A percentile compares a stretch with the other conserved stretches of the same genome.
phyloP scores from a whole-genome alignment of 495 filamentous ascomycete genomes.

The Penicillium alfredii region DNA sequence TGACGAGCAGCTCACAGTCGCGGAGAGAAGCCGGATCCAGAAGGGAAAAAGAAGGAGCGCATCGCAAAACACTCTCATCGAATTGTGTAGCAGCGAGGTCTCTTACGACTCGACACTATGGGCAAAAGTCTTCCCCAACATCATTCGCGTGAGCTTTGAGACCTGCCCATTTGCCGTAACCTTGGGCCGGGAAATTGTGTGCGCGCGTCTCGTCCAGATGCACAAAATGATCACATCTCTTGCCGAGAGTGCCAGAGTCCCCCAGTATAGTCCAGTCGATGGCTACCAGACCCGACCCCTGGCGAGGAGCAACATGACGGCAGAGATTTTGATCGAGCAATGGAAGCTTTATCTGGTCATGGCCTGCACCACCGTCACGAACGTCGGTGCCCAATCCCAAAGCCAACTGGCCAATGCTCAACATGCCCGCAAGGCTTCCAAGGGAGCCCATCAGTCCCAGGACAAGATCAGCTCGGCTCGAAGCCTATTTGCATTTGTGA shows the following conservation, averaged over 20 bases:
- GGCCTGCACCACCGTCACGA: constrained; percentile 91
- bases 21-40: constrained; percentile 86
- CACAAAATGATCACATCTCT: constrained; percentile 72
- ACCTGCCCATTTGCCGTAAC: constrained; percentile 86
- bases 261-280: constrained; percentile 55
- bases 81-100: constrained; percentile 91
- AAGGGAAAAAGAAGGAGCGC: constrained; percentile 83
- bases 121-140: constrained; percentile 96
- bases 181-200: constrained; percentile 84
- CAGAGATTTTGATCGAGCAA: constrained; percentile 88
- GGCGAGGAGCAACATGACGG: constrained; percentile 64
- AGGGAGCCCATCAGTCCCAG: constrained; percentile 55
- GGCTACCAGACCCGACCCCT: constrained; percentile 33
- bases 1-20: constrained; percentile 86
- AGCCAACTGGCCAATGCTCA: constrained; percentile 57
- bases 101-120: constrained; percentile 92
- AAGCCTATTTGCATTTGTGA: constrained; percentile 82
- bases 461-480: constrained; percentile 86
- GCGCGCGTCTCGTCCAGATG: constrained; percentile 86
- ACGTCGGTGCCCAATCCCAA: constrained; percentile 63
- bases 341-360: constrained; percentile 99
- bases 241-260: constrained; percentile 63
- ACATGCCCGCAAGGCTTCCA: constrained; percentile 80
- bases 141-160: constrained; percentile 86
- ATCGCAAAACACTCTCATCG: constrained; percentile 77